Evolutionary conservation across 2,329 filamentous ascomycete species (phyloP).

Genomic region (Penicillium sp.): DNA sequence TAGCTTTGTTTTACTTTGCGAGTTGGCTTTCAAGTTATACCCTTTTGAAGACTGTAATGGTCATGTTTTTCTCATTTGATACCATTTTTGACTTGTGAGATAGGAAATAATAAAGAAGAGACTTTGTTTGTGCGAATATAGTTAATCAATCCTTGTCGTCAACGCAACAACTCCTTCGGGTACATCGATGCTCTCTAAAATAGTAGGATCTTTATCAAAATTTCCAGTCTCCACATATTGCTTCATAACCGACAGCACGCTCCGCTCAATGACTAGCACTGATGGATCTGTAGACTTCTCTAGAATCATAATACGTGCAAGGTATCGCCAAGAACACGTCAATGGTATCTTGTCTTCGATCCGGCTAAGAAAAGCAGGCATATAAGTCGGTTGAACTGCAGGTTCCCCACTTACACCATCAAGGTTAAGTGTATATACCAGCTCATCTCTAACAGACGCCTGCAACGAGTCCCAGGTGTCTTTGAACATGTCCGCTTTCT

Average conservation of each 20-base stretch:
- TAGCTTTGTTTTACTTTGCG: not conserved
- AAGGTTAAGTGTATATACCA: slow-evolving; percentile 8
- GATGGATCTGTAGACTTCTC: slow-evolving; percentile 1
- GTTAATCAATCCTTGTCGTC: not conserved
- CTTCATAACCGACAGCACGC: slow-evolving; percentile 11
- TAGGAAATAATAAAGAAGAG: not conserved
- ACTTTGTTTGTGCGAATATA: not conserved
- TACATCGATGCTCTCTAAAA: slow-evolving; percentile 10
- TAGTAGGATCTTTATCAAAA: slow-evolving; percentile 11
- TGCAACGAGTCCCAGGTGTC: slow-evolving; percentile 7
- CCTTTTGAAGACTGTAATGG: not conserved
- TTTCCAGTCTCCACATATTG: slow-evolving; percentile 8
- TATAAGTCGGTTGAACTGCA: slow-evolving; percentile 17
- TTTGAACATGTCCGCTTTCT: slow-evolving; percentile 11
- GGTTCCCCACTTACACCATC: slow-evolving; percentile 11
- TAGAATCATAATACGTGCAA: slow-evolving; percentile 11
- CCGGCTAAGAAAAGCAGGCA: slow-evolving; percentile 11
- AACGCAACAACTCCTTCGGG: slow-evolving; percentile 10
- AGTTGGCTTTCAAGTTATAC: not conserved
- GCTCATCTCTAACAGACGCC: not conserved
- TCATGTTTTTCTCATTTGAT: not conserved
- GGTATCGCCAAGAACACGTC: slow-evolving; percentile 3
- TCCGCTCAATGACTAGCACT: slow-evolving; percentile 14
- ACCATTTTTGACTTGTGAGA: not conserved
- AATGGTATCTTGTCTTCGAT: slow-evolving; percentile 1